A percentile compares a stretch with the other conserved stretches of the same genome.
These are phyloP conservation scores for Corchorus capsularis DNA, from an alignment of 345 rosid genomes.

Conservation along the genomic window DNA sequence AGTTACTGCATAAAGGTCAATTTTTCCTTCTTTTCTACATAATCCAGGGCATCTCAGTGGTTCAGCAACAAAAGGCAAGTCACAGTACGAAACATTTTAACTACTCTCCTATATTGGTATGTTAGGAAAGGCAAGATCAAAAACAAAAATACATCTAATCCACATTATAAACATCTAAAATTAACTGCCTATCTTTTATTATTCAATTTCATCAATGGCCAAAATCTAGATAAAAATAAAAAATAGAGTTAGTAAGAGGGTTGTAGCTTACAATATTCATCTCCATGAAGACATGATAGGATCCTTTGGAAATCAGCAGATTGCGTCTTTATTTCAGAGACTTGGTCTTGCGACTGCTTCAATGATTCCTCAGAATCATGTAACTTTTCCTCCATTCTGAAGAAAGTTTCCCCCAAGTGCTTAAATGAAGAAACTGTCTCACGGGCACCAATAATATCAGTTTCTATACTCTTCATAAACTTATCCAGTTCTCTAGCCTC, in stretches of 20 bases:
- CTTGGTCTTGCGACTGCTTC: conserved; percentile 56
- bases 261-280: conserved; percentile 51
- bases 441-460: conserved; percentile 39
- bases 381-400: conserved; percentile 63
- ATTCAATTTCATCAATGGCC: conserved; percentile 7
- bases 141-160: conserved; percentile 14
- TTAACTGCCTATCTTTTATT: background rate
- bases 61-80: background rate
- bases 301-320: conserved; percentile 57
- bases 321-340: conserved; percentile 66
- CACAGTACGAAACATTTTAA: background rate
- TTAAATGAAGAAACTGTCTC: conserved; percentile 45
- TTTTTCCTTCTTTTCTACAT: conserved; percentile 12
- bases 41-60: background rate
- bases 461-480: conserved; percentile 39
- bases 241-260: background rate
- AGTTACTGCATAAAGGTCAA: background rate
- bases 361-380: conserved; percentile 55
- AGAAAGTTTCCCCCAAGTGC: conserved; percentile 46
- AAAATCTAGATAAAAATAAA: background rate
- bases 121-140: background rate
- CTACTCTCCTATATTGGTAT: background rate
- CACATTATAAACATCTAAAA: background rate
- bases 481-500: conserved; percentile 65
- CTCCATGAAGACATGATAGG: conserved; percentile 43